Percentiles rank a stretch among this genome's conserved stretches.
phyloP scores from a whole-genome alignment of 2,329 filamentous ascomycete genomes.

The Alternaria metachromatica region DNA sequence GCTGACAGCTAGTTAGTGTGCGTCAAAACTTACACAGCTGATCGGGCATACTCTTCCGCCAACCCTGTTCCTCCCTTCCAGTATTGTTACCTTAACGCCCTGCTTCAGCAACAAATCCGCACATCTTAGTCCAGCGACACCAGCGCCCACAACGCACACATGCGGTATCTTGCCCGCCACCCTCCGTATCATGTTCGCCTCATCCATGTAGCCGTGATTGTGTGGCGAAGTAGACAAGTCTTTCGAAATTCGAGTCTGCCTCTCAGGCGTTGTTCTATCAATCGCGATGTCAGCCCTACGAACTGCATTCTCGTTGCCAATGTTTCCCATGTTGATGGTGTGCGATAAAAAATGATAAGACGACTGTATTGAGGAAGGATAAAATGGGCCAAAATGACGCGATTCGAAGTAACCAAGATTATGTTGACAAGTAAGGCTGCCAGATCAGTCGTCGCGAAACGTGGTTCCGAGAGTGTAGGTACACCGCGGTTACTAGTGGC shows the following conservation, averaged over 20 bases:
- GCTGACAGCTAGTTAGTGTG: constrained; percentile 37
- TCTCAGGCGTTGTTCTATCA: constrained; percentile 21
- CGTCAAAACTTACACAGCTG: no score
- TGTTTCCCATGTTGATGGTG: constrained; percentile 24
- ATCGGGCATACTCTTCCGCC: constrained; percentile 65
- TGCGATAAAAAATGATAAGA: neutral
- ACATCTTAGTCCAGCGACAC: constrained; percentile 73
- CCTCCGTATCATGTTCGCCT: constrained; percentile 40
- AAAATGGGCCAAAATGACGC: neutral
- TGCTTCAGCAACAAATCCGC: constrained; percentile 70
- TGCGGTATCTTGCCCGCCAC: constrained; percentile 55
- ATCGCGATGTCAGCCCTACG: constrained; percentile 36
- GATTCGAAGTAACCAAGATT: neutral
- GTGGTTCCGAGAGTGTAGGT: neutral
- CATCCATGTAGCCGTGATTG: constrained; percentile 27
- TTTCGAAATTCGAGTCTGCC: constrained; percentile 41
- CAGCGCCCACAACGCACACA: constrained; percentile 73
- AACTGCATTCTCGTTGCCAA: constrained; percentile 35
- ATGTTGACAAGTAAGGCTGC: neutral
- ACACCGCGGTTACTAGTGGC: neutral
- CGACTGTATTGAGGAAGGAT: neutral
- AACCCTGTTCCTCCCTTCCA: constrained; percentile 71
- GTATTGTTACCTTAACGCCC: constrained; percentile 71
- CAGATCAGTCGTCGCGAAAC: neutral
- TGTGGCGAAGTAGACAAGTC: constrained; percentile 44